These are phyloP conservation scores for Emergomyces orientalis DNA, from an alignment of 2,329 filamentous ascomycete species.

Conservation along the genomic window DNA sequence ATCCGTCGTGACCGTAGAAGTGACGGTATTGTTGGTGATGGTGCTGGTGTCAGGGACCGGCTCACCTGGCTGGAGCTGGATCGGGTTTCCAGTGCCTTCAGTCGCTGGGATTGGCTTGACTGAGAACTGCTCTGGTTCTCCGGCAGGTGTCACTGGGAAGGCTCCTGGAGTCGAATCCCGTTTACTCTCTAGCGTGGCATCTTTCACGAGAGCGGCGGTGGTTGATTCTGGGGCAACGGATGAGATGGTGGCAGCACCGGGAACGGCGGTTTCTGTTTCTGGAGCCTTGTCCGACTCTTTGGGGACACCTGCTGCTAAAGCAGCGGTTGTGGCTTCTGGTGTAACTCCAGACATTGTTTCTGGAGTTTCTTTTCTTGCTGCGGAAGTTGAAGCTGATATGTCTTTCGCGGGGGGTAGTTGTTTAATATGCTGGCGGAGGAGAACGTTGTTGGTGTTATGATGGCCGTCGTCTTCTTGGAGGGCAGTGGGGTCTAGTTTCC, in stretches of 20 bases:
- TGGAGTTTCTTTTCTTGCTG: slow-evolving; percentile 4
- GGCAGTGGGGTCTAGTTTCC: slow-evolving; percentile 72
- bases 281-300: slow-evolving; percentile 26
- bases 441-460: slow-evolving; percentile 88
- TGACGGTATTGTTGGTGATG: slow-evolving; percentile 61
- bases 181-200: slow-evolving; percentile 52
- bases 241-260: slow-evolving; percentile 46
- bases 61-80: slow-evolving; percentile 70
- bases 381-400: slow-evolving; percentile 8
- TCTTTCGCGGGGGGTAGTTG: slow-evolving; percentile 12
- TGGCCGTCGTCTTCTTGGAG: slow-evolving; percentile 73
- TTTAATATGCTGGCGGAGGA: slow-evolving; percentile 63
- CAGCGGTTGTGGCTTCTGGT: slow-evolving; percentile 61
- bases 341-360: slow-evolving; percentile 51
- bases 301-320: slow-evolving; percentile 59
- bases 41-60: slow-evolving; percentile 60
- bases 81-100: slow-evolving; percentile 60
- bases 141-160: slow-evolving; percentile 62
- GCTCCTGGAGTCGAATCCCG: slow-evolving; percentile 48
- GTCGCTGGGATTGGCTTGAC: slow-evolving; percentile 53
- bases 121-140: slow-evolving; percentile 37
- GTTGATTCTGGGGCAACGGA: slow-evolving; percentile 59
- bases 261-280: slow-evolving; percentile 12
- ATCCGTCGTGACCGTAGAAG: slow-evolving; percentile 57
- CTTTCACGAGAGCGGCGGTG: slow-evolving; percentile 58